A percentile compares a stretch with the other conserved stretches of the same genome.
Evolutionary conservation across 2,329 filamentous ascomycete genomes (phyloP).

Genomic region (Cytospora leucostoma): DNA sequence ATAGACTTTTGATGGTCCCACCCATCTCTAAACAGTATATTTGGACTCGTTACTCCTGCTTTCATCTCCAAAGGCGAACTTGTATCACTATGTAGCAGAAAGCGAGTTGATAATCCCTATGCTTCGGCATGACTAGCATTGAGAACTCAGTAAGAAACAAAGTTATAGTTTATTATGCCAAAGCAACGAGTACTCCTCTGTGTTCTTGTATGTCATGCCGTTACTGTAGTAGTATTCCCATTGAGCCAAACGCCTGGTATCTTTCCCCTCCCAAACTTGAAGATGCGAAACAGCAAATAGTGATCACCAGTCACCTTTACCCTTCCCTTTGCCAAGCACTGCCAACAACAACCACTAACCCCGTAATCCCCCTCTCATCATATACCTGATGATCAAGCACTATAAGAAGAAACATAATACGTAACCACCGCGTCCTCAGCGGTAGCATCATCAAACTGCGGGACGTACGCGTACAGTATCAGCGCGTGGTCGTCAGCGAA

Average conservation of each 20-base stretch:
- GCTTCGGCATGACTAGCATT: too few species aligned
- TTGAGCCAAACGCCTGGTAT: constrained; percentile 20
- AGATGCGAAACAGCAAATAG: constrained; percentile 8
- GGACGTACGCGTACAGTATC: constrained; percentile 80
- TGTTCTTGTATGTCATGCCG: neutral
- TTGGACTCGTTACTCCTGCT: neutral
- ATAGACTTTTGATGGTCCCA: constrained; percentile 2
- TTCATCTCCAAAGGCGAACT: neutral
- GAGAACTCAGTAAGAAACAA: neutral
- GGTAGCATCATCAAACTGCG: constrained; percentile 65
- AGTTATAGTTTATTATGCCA: neutral
- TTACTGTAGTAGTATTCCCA: neutral
- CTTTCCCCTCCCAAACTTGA: constrained; percentile 8
- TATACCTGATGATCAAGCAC: constrained; percentile 31
- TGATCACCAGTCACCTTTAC: neutral
- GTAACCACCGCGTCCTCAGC: constrained; percentile 75
- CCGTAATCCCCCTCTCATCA: neutral
- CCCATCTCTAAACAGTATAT: neutral
- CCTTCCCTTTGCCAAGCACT: neutral
- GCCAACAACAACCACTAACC: neutral
- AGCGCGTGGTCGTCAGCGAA: constrained; percentile 79
- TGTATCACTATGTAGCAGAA: neutral
- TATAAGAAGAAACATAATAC: constrained; percentile 45
- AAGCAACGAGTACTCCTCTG: neutral
- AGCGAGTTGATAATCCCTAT: neutral